Evolutionary conservation across 441 rosid species (phyloP).

Genomic region (Adansonia madagascariensis): DNA sequence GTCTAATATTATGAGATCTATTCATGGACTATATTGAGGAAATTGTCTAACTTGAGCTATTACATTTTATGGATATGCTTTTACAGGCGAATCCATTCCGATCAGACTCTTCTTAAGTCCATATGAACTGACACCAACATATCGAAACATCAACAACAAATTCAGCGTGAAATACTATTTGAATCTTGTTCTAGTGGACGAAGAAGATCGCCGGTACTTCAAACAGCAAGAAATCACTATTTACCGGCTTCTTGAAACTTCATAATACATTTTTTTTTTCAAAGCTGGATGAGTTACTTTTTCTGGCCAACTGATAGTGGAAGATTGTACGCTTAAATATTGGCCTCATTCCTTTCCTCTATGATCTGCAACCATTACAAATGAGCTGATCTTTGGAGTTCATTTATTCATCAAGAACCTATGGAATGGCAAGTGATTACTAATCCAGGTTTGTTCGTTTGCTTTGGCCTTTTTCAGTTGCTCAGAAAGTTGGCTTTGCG

Average conservation of each 20-base stretch:
- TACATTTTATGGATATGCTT: background rate
- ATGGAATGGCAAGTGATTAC: background rate
- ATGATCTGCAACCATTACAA: background rate
- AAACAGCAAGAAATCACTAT: constrained; percentile 51
- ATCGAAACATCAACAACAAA: constrained; percentile 48
- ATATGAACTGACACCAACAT: constrained; percentile 43
- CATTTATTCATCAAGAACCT: background rate
- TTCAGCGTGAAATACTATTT: constrained; percentile 48
- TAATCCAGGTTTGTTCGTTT: background rate
- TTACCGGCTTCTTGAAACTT: constrained; percentile 38
- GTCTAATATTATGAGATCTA: too few species aligned
- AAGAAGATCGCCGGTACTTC: constrained; percentile 50
- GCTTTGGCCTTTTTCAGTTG: background rate
- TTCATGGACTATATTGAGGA: background rate
- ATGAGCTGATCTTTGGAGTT: constrained; percentile 2
- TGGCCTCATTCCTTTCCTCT: background rate
- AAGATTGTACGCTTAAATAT: background rate
- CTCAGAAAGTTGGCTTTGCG: constrained; percentile 17
- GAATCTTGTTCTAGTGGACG: constrained; percentile 47
- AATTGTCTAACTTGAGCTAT: constrained; percentile 3
- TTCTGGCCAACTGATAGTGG: background rate
- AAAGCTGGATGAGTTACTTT: constrained; percentile 1
- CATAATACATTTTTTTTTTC: constrained; percentile 9
- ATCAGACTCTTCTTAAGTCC: constrained; percentile 44
- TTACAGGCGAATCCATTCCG: constrained; percentile 48